Conservation (phyloP, 148 eudicot species). For the Rhododendron williamsianum region DNA sequence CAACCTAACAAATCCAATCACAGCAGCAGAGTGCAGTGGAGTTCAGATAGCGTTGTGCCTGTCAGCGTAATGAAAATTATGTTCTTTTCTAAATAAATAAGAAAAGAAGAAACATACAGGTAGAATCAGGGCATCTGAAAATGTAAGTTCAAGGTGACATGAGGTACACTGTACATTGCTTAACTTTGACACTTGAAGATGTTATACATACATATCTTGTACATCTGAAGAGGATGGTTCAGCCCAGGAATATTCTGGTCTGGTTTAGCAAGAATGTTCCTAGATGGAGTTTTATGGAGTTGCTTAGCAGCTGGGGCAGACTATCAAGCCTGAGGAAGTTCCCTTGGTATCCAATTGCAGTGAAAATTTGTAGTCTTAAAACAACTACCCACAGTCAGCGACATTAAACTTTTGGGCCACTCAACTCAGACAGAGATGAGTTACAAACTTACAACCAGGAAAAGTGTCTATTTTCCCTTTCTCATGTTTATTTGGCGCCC, state of each 20-base stretch:
- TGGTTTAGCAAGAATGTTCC: neutral
- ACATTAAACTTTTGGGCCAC: neutral
- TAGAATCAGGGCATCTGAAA: neutral
- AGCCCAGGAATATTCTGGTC: neutral
- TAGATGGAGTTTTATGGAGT: neutral
- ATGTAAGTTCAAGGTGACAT: neutral
- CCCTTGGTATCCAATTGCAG: neutral
- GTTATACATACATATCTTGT: neutral
- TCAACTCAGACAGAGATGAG: neutral
- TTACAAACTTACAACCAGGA: neutral
- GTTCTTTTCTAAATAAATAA: neutral
- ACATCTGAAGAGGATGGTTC: neutral
- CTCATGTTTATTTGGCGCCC: neutral
- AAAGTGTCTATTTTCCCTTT: neutral
- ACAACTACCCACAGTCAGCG: neutral
- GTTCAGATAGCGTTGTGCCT: neutral
- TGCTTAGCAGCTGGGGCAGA: neutral
- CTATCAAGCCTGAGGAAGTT: neutral
- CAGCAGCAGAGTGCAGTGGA: slow-evolving; percentile 1
- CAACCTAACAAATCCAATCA: neutral
- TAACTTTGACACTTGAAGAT: neutral
- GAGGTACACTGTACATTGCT: neutral
- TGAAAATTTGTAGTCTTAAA: neutral
- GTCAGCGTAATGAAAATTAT: neutral
- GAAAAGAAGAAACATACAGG: neutral